A percentile compares a stretch with the other conserved stretches of the same genome.
Conservation (phyloP, 371 early-diverging fungal species). For the Mortierella sp. region DNA sequence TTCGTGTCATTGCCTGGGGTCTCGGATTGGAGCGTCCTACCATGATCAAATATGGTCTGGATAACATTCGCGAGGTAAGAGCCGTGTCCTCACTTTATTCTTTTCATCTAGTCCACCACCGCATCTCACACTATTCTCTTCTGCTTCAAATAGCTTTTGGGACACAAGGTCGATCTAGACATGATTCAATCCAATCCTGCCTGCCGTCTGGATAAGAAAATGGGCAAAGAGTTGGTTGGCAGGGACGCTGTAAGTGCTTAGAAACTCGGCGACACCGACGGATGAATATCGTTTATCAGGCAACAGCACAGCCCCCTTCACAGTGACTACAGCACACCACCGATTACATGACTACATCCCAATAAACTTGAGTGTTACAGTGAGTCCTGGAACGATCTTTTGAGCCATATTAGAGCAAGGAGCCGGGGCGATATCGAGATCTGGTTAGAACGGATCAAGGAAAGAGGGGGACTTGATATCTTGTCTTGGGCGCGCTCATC, state of each 20-base stretch:
- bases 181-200: conserved; percentile 96
- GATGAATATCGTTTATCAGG: too few relatives aligned
- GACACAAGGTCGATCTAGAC: conserved; percentile 98
- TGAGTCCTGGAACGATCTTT: too few relatives aligned
- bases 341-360: too few relatives aligned
- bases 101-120: background rate
- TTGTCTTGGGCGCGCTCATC: too few relatives aligned
- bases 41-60: conserved; percentile 98
- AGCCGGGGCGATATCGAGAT: too few relatives aligned
- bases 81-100: background rate
- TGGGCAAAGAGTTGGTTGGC: conserved; percentile 75
- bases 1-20: conserved; percentile 99
- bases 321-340: too few relatives aligned
- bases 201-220: conserved; percentile 85
- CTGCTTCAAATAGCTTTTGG: conserved; percentile 73
- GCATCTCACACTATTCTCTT: background rate
- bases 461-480: too few relatives aligned
- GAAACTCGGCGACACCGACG: too few relatives aligned
- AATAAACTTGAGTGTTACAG: too few relatives aligned
- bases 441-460: too few relatives aligned
- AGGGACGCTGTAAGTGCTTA: conserved; percentile 51
- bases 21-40: conserved; percentile 99
- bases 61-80: conserved; percentile 93
- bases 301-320: too few relatives aligned
- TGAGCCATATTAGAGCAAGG: too few relatives aligned